Evolutionary conservation across 2,329 filamentous ascomycete genomes (phyloP), one percentile per base, ranked within the genome.

Genomic region (Macroventuria anomochaeta): DNA sequence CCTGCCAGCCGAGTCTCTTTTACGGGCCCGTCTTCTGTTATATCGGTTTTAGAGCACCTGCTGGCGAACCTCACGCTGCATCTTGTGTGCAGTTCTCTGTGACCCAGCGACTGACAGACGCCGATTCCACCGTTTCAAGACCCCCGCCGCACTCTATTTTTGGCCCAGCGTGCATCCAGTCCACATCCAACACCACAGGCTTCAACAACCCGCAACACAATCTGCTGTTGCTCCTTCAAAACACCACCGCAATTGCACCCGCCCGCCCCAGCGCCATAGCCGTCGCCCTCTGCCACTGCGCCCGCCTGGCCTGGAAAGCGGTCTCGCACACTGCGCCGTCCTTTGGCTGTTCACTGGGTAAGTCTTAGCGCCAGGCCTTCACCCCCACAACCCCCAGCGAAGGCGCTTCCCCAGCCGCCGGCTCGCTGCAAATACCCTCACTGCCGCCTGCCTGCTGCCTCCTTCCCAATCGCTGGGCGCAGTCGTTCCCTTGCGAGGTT

Each of bases 371-470:
- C 71, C 71, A 67, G 65, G 50, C 58, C 28, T 12, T 13, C 28
- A 29, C 31, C 58, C 61, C 64, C 65, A 61, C 64, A 62, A 58
- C 59, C 61, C 64, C 65, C 59, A 58, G 55, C 63, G 56, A 69
- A 64, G 38, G 38, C 70, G 68, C 70, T 68, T 72, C 69, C 53
- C 62, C 69, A 70, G 63, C 67, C 69, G 68, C 68, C 61, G 54
- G 18, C 61, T 15, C 47, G 44, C 58, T 58, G 61, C 65, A 61
- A 67, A 65, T 63, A 65, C 63, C 65, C 48, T 64, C 62, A 53
- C 52, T 49, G 54, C 41, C 51, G 33, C 59, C 57, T 46, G 43
- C 51, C 41, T 23, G 58, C 57, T 46, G 43, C 51, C 41, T 23
- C 26, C 21, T 37, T 63, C 58, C 64, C 65, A 68, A 65, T 65